These are phyloP conservation scores for Cardiospermum halicacabum DNA, from an alignment of 345 rosid genomes.

Conservation along the genomic window DNA sequence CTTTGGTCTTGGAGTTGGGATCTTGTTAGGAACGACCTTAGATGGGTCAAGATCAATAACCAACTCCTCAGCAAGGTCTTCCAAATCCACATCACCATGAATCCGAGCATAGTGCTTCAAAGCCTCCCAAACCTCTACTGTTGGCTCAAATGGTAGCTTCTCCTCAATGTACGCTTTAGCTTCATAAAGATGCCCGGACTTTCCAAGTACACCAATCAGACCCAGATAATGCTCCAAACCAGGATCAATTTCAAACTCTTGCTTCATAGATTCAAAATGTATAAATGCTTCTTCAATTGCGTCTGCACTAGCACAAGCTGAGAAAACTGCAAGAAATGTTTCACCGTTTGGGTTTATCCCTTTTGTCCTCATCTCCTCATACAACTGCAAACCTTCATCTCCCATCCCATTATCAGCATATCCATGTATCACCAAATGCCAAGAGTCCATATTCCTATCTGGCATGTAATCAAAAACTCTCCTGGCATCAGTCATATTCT, in stretches of 20 bases:
- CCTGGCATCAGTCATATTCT: slow-evolving; percentile 53
- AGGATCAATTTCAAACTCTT: slow-evolving; percentile 45
- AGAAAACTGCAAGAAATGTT: slow-evolving; percentile 51
- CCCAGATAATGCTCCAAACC: slow-evolving; percentile 50
- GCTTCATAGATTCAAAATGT: slow-evolving; percentile 58
- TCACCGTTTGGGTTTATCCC: slow-evolving; percentile 50
- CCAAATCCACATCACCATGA: slow-evolving; percentile 67
- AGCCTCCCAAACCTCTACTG: slow-evolving; percentile 61
- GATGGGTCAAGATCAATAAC: slow-evolving; percentile 61
- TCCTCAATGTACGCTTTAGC: slow-evolving; percentile 43
- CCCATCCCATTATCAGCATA: slow-evolving; percentile 60
- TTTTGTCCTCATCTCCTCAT: slow-evolving; percentile 51
- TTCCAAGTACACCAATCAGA: slow-evolving; percentile 59
- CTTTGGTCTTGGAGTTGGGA: slow-evolving; percentile 52
- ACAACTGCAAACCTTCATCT: slow-evolving; percentile 69
- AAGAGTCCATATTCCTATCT: slow-evolving; percentile 57
- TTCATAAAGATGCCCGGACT: slow-evolving; percentile 59
- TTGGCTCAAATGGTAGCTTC: slow-evolving; percentile 53
- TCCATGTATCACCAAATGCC: slow-evolving; percentile 69
- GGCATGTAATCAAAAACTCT: slow-evolving; percentile 79
- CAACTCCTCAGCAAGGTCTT: slow-evolving; percentile 54
- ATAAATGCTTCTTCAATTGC: slow-evolving; percentile 67
- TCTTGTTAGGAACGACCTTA: slow-evolving; percentile 40
- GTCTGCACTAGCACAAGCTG: slow-evolving; percentile 60
- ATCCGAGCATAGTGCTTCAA: slow-evolving; percentile 45